Base-by-base conservation (phyloP, 306 rosid species). In the Vicia villosa region DNA sequence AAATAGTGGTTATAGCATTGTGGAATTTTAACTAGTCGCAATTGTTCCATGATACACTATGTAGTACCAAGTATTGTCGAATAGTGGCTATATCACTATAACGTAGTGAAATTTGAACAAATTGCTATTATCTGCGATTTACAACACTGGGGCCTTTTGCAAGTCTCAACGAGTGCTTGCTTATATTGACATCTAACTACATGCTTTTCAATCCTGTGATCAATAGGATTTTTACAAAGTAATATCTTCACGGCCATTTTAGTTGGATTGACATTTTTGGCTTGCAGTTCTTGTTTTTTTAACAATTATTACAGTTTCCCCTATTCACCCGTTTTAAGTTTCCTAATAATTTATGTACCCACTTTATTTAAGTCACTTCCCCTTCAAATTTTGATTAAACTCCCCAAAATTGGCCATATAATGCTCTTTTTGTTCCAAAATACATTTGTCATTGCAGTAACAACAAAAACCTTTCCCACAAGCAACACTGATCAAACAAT, bases 401-500 rank as follows among this genome's bases (percentile, higher is more conserved):
- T 32, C 67, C 37, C 26, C 21, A 56, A 34, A 74, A 9, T 62
- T 52, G 11, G 56, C 58, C 42, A 28, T 77, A 11, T 20, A 0
- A 20, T 15, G 3, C 54, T 63, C 43, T 8, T 42, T 68, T 50
- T 61, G 30, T 41, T 76, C 22, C 21, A 41, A 28, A 32, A n/a
- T 15, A 17, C 62, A 16, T 45, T 21, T 42, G 22, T 47, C 60
- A 22, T 19, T 60, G 60, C 62, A 72, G 19, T 55, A 46, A 15
- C 30, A 11, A 5, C 20, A 26, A 28, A 56, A 26, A 4, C 19
- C 10, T 20, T 40, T 62, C 34, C 13, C 19, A 62, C 68, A 6
- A 38, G 12, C 17, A 37, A 5, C 17, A 62, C 2, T 9, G 34
- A 38, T 63, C 68, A 8, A 63, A 20, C 6, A 6, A 38, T 40